Evolutionary conservation across 2,329 filamentous ascomycete species (phyloP).

Genomic region (Xylariaceae sp.): DNA sequence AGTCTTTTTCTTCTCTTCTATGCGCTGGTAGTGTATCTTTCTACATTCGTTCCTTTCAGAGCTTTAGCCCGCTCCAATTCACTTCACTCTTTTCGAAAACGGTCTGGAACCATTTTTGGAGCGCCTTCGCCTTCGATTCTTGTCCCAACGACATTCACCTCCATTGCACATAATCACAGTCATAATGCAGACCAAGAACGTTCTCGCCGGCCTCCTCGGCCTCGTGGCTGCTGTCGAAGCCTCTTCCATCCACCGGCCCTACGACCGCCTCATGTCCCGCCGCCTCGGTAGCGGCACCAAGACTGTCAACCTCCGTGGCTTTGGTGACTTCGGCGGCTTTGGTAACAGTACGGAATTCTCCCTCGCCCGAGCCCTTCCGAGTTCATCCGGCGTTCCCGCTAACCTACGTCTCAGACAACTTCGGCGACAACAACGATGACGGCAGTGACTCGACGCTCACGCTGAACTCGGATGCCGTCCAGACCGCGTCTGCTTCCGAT

Average conservation of each 20-base stretch:
- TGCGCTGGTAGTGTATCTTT: slow-evolving; percentile 41
- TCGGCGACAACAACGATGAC: slow-evolving; percentile 11
- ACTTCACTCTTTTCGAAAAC: slow-evolving; percentile 34
- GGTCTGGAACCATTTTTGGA: slow-evolving; percentile 45
- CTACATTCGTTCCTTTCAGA: slow-evolving; percentile 41
- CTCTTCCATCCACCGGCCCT: slow-evolving; percentile 32
- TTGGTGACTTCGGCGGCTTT: slow-evolving; percentile 10
- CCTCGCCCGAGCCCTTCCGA: no score
- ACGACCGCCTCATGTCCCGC: slow-evolving; percentile 21
- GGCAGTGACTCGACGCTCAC: slow-evolving; percentile 23
- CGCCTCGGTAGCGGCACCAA: slow-evolving; percentile 18
- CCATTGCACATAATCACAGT: slow-evolving; percentile 7
- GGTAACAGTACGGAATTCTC: slow-evolving; percentile 17
- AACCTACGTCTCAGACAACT: slow-evolving; percentile 1
- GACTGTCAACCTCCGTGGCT: slow-evolving; percentile 6
- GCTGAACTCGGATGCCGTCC: slow-evolving; percentile 36
- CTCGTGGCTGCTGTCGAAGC: slow-evolving; percentile 39
- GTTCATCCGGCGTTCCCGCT: no score
- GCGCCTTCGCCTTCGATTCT: slow-evolving; percentile 21
- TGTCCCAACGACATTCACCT: slow-evolving; percentile 12
- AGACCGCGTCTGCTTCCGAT: slow-evolving; percentile 38
- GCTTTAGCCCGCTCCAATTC: slow-evolving; percentile 26
- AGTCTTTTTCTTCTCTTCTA: no score
- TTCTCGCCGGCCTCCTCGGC: slow-evolving; percentile 42
- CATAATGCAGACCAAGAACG: slow-evolving; percentile 44